Conservation (phyloP, 441 rosid genomes). For the Corymbia calophylla region DNA sequence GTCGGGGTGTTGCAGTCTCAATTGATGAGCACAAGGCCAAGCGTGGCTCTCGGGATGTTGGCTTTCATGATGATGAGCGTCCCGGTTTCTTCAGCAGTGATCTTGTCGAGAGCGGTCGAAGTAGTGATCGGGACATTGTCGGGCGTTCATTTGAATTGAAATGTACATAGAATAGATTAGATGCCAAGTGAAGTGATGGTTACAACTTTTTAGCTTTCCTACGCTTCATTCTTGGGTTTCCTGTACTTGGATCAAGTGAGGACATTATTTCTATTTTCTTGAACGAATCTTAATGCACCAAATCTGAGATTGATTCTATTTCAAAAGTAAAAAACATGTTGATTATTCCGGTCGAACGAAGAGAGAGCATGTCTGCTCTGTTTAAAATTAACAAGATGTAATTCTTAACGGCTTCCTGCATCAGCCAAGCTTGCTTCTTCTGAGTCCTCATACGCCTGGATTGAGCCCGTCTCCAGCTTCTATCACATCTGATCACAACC, state of each 20-base stretch:
- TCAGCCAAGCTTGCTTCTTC: background rate
- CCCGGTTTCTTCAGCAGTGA: conserved; percentile 11
- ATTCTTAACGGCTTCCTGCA: background rate
- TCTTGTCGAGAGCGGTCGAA: conserved; percentile 6
- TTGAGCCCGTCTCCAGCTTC: background rate
- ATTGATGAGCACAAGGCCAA: conserved; percentile 31
- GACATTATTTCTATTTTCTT: background rate
- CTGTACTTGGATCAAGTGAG: background rate
- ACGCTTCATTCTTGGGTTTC: background rate
- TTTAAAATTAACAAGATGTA: background rate
- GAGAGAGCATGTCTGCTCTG: background rate
- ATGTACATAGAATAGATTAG: background rate
- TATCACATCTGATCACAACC: background rate
- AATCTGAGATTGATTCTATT: background rate
- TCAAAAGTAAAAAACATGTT: background rate
- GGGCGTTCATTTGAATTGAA: background rate
- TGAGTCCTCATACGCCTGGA: background rate
- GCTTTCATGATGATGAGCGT: conserved; percentile 12
- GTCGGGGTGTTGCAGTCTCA: conserved; percentile 23
- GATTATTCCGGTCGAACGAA: background rate
- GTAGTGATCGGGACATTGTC: conserved; percentile 13
- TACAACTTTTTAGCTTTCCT: background rate
- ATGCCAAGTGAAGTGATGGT: background rate
- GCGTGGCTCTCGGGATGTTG: conserved; percentile 25
- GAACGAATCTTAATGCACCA: background rate